Conservation (phyloP, 73 alveolate species). For the Paramecium primaurelia region DNA sequence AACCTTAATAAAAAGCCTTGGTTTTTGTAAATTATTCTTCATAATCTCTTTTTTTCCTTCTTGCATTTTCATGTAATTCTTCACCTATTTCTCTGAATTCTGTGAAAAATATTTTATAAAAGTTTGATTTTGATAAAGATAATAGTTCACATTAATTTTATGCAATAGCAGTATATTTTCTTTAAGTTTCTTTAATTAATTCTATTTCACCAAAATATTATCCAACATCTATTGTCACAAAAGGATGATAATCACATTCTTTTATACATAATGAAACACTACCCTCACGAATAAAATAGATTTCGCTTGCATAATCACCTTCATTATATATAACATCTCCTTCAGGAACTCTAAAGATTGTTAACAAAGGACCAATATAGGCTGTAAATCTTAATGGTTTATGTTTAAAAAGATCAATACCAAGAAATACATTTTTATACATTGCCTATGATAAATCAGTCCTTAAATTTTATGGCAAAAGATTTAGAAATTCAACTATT, state of each 20-base stretch:
- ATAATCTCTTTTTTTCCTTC: no score
- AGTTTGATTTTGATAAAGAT: no score
- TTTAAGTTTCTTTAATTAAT: no score
- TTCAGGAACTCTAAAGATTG: background rate
- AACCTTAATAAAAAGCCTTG: background rate
- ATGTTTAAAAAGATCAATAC: background rate
- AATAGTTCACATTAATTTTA: background rate
- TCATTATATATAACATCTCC: conserved; percentile 10
- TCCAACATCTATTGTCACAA: no score
- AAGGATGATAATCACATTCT: no score
- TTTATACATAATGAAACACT: background rate
- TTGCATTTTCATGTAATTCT: background rate
- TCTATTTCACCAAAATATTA: background rate
- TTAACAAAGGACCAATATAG: background rate
- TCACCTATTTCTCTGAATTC: background rate
- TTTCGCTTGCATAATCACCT: conserved; percentile 25
- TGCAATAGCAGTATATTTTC: no score
- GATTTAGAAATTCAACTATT: background rate
- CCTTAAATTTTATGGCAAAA: no score
- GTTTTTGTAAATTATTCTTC: background rate
- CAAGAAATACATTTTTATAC: conserved; percentile 3
- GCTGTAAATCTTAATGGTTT: conserved; percentile 29
- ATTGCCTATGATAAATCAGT: background rate
- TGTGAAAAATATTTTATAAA: background rate
- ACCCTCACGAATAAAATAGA: background rate